Conservation (phyloP, 2,329 filamentous ascomycete genomes). For the Byssochlamys sp. region DNA sequence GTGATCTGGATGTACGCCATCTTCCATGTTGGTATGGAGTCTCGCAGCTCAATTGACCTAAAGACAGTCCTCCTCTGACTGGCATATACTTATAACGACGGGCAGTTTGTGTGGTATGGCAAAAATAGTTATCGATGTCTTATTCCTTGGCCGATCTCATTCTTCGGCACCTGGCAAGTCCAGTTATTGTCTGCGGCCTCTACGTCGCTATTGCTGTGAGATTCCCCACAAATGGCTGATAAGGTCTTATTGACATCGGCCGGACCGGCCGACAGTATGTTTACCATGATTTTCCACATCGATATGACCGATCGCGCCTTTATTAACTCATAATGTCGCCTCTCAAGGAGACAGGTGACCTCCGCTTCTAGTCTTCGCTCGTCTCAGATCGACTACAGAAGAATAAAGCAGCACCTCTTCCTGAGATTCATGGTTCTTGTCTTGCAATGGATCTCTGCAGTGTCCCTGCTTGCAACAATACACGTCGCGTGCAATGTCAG, state of each 20-base stretch:
- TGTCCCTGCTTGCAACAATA: conserved; percentile 14
- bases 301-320: neutral
- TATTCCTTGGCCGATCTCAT: neutral
- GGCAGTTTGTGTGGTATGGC: too few relatives aligned
- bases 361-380: conserved; percentile 2
- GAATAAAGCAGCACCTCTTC: conserved; percentile 19
- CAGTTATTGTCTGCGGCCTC: neutral
- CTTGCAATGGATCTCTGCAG: conserved; percentile 24
- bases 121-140: too few relatives aligned
- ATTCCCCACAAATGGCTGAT: neutral
- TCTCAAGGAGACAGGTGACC: neutral
- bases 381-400: conserved; percentile 3
- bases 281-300: neutral
- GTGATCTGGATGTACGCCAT: neutral
- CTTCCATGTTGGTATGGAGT: neutral
- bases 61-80: neutral
- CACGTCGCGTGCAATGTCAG: conserved; percentile 21
- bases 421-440: conserved; percentile 24
- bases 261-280: neutral
- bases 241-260: neutral
- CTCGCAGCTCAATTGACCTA: too few relatives aligned
- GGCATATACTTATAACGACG: neutral
- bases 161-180: neutral
- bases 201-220: neutral
- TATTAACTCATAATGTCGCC: neutral